Evolutionary conservation across 148 eudicot genomes (phyloP), one percentile per base, ranked within the genome.

Genomic region (Cornus suecica): DNA sequence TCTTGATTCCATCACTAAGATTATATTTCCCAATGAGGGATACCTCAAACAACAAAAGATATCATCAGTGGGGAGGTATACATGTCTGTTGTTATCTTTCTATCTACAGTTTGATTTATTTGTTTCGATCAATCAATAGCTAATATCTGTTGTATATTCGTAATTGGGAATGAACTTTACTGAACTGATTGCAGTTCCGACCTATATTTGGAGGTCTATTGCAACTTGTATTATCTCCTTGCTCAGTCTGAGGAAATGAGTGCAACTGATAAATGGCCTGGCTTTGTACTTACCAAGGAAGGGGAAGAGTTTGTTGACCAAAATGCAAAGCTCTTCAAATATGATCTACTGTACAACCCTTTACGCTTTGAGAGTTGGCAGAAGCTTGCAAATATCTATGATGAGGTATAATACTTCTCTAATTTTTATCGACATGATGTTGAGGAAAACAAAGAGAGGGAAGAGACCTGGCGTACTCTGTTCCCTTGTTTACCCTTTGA

Each of bases 221-320:
- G 90, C 86, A 93, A 95, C 85, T 86, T 95, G 81, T 95, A 91
- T 81, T 86, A 90, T 86, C 91, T 93, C 70, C 89, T 93, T 83
- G 94, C 92, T 54, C 91, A 86, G 81, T 88, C 94, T 71, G 99
- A 95, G 82, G 99, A 95, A 85, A 85, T 88, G 76, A 90, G 92
- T 75, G 97, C 99, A 65, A 87, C 93, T 75, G 99, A 95, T 80
- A 95, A 88, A 77, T 90, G 99, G 97, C 90, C 99, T 84, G 99
- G 99, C 42, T 95, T 93, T 88, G 94, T 95, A 62, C 88, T 95
- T 66, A 93, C 97, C 32, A 95, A 95, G 78, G 99, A 95, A 88
- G 99, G 99, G 76, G 97, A 90, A 77, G 97, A 92, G 37, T 95
- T 93, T 83, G 93, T 93, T 58, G 88, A 90, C 76, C 92, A 95